Evolutionary conservation across 306 rosid species (phyloP), one percentile per base, ranked within the genome.

Genomic region (Abrus pulchellus): DNA sequence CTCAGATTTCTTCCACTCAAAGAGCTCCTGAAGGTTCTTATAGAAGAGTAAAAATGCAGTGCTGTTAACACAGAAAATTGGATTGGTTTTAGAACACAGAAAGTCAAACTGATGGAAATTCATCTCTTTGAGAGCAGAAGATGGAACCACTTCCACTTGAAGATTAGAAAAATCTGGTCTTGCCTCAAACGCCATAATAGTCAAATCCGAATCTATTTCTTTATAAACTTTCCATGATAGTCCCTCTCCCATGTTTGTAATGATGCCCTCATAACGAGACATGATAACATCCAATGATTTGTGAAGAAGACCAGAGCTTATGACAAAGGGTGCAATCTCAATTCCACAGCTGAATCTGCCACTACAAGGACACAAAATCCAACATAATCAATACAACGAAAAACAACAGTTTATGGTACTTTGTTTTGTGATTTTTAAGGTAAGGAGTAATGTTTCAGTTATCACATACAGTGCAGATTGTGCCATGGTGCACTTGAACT

Each of bases 91-190:
- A 29, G 80, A 40, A 67, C 82, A 48, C 1, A 93, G 74, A 67
- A 89, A 90, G 3, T 83, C 85, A 48, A 91, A 87, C 62, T 64
- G 77, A 75, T n/a, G 30, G 48, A 89, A 86, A 5, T 43, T 12
- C 2, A 44, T 38, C 2, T 82, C 63, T 56, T 14, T 70, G 11
- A 84, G 84, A 6, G 12, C 28, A 5, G 45, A 7, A n/a, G 92
- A 80, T 5, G 83, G 20, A 77, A 85, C 62, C 76, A 83, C 74
- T 40, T 38, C 59, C 32, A 5, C 27, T 33, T 28, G 14, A 80
- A 64, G n/a, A 61, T 9, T 13, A 0, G 52, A 68, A 52, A 40
- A 48, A 49, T 36, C 48, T n/a, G 2, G 3, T 0, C 69, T 4
- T n/a, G 76, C 75, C 12, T 65, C 82, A 68, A 93, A 93, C 1